A percentile compares a stretch with the other conserved stretches of the same genome.
Conservation (phyloP, 2,329 filamentous ascomycete genomes). For the Calonectria crousiana region DNA sequence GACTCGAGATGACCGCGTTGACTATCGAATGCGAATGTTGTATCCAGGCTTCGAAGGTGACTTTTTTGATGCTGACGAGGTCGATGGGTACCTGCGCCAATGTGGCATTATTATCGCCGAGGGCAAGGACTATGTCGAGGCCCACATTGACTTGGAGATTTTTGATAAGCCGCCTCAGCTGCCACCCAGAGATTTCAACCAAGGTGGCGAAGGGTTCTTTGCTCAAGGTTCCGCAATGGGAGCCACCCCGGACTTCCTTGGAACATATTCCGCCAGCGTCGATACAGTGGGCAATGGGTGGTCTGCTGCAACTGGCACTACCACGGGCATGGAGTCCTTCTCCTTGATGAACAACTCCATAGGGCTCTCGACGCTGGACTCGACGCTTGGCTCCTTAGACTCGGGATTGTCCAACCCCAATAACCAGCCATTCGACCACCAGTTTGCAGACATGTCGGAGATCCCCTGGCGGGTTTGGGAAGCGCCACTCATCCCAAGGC, state of each 20-base stretch:
- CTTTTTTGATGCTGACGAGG: constrained; percentile 83
- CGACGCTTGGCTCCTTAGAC: constrained; percentile 24
- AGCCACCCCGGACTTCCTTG: constrained; percentile 17
- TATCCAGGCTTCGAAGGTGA: constrained; percentile 76
- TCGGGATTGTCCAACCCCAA: constrained; percentile 10
- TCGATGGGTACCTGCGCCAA: constrained; percentile 78
- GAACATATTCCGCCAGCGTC: constrained; percentile 19
- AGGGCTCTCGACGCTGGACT: constrained; percentile 15
- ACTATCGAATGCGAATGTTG: constrained; percentile 63
- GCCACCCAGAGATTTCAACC: neutral
- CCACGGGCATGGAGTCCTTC: neutral
- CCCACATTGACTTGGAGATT: constrained; percentile 63
- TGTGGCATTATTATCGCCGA: constrained; percentile 73
- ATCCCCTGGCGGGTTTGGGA: constrained; percentile 34
- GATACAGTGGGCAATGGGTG: constrained; percentile 23
- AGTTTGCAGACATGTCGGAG: constrained; percentile 26
- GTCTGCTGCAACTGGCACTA: constrained; percentile 18
- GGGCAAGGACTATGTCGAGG: constrained; percentile 69
- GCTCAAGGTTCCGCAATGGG: constrained; percentile 4
- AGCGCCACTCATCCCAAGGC: constrained; percentile 38
- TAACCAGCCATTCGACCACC: constrained; percentile 22
- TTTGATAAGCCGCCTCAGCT: constrained; percentile 46
- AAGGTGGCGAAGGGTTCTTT: constrained; percentile 28
- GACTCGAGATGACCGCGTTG: constrained; percentile 57
- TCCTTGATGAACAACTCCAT: constrained; percentile 1